phyloP scores from a whole-genome alignment of 495 filamentous ascomycete genomes.

The Aspergillus hancockii region DNA sequence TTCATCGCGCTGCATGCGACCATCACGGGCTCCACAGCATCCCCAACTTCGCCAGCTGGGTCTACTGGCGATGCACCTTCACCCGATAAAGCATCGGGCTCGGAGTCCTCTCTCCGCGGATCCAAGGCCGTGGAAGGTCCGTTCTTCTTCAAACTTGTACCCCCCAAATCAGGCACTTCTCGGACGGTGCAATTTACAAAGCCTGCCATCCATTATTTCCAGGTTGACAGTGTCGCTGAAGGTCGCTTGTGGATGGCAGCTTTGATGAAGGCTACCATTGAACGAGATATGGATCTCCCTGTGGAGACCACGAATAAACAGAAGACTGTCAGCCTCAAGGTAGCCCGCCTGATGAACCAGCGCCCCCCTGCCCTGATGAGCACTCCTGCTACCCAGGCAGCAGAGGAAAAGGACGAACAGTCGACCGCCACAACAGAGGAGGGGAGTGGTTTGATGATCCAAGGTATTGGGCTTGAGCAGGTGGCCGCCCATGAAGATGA shows the following conservation, averaged over 20 bases:
- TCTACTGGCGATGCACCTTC: slow-evolving; percentile 50
- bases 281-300: slow-evolving; percentile 76
- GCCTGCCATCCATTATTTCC: slow-evolving; percentile 95
- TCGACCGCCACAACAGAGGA: slow-evolving; percentile 11
- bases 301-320: slow-evolving; percentile 92
- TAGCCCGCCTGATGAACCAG: slow-evolving; percentile 79
- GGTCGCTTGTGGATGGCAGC: slow-evolving; percentile 98
- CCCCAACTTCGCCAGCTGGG: slow-evolving; percentile 70
- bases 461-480: slow-evolving; percentile 35
- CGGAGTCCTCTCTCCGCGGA: slow-evolving; percentile 26
- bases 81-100: slow-evolving; percentile 26
- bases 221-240: slow-evolving; percentile 83
- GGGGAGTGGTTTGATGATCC: slow-evolving; percentile 36
- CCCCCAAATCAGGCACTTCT: slow-evolving; percentile 82
- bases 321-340: slow-evolving; percentile 85
- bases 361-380: slow-evolving; percentile 86
- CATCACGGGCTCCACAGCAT: slow-evolving; percentile 80
- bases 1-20: slow-evolving; percentile 89
- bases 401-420: slow-evolving; percentile 13
- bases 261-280: slow-evolving; percentile 98
- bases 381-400: slow-evolving; percentile 16
- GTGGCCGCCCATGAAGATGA: slow-evolving; percentile 20
- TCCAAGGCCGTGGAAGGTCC: slow-evolving; percentile 50
- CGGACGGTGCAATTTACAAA: slow-evolving; percentile 96
- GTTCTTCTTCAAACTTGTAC: slow-evolving; percentile 98